These are phyloP conservation scores for Boletus fagicola DNA, from an alignment of 768 basidiomycete species.

Conservation along the genomic window DNA sequence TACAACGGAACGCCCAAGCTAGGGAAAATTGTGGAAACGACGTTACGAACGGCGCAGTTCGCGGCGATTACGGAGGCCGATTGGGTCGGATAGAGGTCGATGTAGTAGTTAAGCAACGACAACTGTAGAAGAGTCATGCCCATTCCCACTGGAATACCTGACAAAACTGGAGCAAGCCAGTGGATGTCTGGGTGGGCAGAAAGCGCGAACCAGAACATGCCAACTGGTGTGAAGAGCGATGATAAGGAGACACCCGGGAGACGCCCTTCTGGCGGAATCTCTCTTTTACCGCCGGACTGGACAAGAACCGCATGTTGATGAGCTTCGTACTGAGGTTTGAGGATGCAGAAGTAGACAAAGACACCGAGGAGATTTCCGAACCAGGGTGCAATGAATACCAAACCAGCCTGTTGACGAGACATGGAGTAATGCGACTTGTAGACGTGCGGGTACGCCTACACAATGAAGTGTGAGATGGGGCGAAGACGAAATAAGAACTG, in stretches of 20 bases:
- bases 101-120: conserved; percentile 27
- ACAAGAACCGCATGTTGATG: conserved; percentile 11
- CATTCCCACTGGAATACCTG: conserved; percentile 27
- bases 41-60: conserved; percentile 19
- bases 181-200: conserved; percentile 22
- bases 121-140: conserved; percentile 29
- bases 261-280: conserved; percentile 21
- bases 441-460: conserved; percentile 22
- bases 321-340: conserved; percentile 26
- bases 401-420: conserved; percentile 19
- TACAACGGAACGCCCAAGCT: conserved; percentile 22
- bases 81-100: conserved; percentile 26
- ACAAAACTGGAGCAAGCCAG: conserved; percentile 22
- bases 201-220: conserved; percentile 30
- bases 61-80: conserved; percentile 27
- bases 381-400: conserved; percentile 25
- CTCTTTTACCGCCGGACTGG: conserved; percentile 16
- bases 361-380: conserved; percentile 26
- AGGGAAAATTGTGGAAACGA: conserved; percentile 16
- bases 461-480: not conserved
- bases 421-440: conserved; percentile 22
- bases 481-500: not conserved
- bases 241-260: conserved; percentile 22
- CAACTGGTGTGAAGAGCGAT: conserved; percentile 20
- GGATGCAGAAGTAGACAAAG: conserved; percentile 19